phyloP scores from a whole-genome alignment of 148 eudicot species.

The Gaultheria prostrata region DNA sequence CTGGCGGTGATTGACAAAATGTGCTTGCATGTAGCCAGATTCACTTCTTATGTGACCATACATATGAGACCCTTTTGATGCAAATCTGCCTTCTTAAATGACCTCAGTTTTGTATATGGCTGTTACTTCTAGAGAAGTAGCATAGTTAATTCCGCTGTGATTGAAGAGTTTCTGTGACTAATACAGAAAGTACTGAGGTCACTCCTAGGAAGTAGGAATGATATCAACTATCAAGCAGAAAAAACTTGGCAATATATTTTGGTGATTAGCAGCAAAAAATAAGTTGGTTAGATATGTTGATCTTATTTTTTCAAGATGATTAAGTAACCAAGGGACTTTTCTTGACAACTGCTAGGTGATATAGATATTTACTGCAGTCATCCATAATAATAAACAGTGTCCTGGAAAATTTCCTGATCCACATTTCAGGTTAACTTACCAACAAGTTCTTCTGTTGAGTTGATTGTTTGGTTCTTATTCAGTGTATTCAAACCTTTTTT shows the following conservation, averaged over 20 bases:
- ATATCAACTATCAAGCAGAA: neutral
- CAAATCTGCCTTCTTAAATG: neutral
- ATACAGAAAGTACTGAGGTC: neutral
- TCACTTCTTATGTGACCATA: neutral
- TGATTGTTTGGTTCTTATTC: constrained; percentile 33
- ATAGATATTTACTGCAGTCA: neutral
- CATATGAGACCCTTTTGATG: neutral
- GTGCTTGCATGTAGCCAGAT: neutral
- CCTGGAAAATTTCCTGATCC: neutral
- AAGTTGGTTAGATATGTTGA: neutral
- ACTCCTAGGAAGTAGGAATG: neutral
- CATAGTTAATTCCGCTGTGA: neutral
- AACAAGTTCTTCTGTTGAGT: constrained; percentile 26
- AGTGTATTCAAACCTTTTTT: constrained; percentile 37
- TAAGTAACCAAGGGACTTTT: constrained; percentile 5
- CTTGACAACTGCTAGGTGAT: neutral
- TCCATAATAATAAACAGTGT: neutral
- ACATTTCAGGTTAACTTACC: neutral
- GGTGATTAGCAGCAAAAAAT: neutral
- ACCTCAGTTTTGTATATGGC: neutral
- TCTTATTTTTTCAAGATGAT: neutral
- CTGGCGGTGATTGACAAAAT: neutral
- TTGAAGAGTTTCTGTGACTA: neutral
- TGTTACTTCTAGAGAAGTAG: neutral
- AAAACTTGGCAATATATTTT: neutral